Percentiles rank a stretch among this genome's conserved stretches.
phyloP scores from a whole-genome alignment of 2,329 filamentous ascomycete species.

The Alternaria triticina region DNA sequence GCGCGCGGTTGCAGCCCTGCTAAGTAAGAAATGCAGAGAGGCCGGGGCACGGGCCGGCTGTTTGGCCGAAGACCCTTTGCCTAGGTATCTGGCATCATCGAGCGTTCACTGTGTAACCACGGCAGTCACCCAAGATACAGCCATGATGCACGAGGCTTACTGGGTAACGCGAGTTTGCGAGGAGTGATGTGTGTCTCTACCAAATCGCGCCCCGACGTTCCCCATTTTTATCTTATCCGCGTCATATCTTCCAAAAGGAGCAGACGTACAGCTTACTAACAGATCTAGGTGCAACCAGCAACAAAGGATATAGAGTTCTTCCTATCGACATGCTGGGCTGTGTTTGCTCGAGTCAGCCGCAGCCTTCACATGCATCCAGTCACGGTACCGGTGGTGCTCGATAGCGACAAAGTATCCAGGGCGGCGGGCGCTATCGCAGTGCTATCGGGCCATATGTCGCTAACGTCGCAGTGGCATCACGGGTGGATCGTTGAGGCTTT shows the following conservation, averaged over 20 bases:
- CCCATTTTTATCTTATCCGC: conserved; percentile 10
- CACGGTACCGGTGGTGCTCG: not conserved
- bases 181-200: not conserved
- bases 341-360: conserved; percentile 1
- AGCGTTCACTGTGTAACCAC: not conserved
- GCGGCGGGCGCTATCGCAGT: not conserved
- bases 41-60: conserved; percentile 11
- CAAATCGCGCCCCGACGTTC: not conserved
- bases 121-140: not conserved
- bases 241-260: conserved; percentile 1
- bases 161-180: not conserved
- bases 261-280: not conserved
- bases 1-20: conserved; percentile 4
- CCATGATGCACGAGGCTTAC: not conserved
- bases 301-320: not conserved
- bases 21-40: conserved; percentile 11
- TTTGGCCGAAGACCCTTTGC: conserved; percentile 16
- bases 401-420: not conserved
- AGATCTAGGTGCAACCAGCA: not conserved
- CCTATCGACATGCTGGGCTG: not conserved
- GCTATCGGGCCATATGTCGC: conserved; percentile 19
- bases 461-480: conserved; percentile 11
- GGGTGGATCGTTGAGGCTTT: conserved; percentile 29
- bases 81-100: not conserved
- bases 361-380: conserved; percentile 7